Evolutionary conservation across 495 filamentous ascomycete species (phyloP), one percentile per base, ranked within the genome.

Genomic region (Neurospora tetrasperma): DNA sequence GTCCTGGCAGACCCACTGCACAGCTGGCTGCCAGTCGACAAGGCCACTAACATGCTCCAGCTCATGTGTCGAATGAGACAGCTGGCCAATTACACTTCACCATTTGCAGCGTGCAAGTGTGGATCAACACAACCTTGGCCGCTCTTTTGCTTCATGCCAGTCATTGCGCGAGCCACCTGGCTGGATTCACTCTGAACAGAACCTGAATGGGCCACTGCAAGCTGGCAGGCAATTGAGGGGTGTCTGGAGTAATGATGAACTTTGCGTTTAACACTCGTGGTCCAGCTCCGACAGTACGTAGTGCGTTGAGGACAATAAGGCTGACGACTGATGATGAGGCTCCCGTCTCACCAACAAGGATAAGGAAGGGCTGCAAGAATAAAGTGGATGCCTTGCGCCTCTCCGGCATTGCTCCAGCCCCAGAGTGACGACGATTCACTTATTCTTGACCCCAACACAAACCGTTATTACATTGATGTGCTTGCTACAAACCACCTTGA

Each of bases 1-100:
- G 69, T 48, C 70, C 62, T 62, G 46, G 8, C 12, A 42, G 71
- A 75, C 77, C 79, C 78, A 79, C 78, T 9, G 12, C 42, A 10
- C 76, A 76, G 73, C 75, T 74, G 76, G 11, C 71, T 23, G 20
- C 73, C 77, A 78, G 74, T 74, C 74, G 77, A 27, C 74, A 59
- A 66, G 14, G 27, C 14, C 54, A 66, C 54, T 68, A 59, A 69
- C 70, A 68, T 42, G 42, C 35, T 42, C 42, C 44, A 48, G 48
- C 48, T 38, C 31, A 10, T 39, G 27, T 40, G 44, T 71, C 54
- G 70, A 48, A 39, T 35, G 41, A 48, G 70, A 38, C 40, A 14
- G 6, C 14, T 12, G 23, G 42, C 70, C 70, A 71, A 71, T 71
- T 35, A 71, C 1, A 68, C 43, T 35, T 35, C 27, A 66, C 54